These are phyloP conservation scores for Candida tammaniensis DNA, from an alignment of 805 yeast genomes.

Conservation along the genomic window DNA sequence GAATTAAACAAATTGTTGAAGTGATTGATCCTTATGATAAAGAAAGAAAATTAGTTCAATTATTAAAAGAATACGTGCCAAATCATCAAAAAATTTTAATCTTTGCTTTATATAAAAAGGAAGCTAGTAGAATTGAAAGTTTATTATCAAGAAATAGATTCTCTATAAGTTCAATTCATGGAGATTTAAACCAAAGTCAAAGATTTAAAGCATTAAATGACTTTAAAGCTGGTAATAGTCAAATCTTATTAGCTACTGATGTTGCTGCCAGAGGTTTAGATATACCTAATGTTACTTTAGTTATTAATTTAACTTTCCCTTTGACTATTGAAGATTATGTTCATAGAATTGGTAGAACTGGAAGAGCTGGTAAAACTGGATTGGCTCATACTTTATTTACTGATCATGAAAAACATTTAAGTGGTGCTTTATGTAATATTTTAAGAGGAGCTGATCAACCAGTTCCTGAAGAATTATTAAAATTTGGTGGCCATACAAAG, in stretches of 20 bases:
- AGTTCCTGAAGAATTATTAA: slow-evolving; percentile 91
- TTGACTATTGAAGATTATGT: slow-evolving; percentile 95
- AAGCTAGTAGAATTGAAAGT: slow-evolving; percentile 87
- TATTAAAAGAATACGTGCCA: slow-evolving; percentile 67
- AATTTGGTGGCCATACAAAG: slow-evolving; percentile 97
- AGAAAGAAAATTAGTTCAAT: slow-evolving; percentile 69
- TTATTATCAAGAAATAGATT: slow-evolving; percentile 70
- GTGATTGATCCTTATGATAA: slow-evolving; percentile 76
- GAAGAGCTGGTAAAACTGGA: slow-evolving; percentile 96
- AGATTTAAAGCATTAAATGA: slow-evolving; percentile 83
- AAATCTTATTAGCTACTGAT: slow-evolving; percentile 88
- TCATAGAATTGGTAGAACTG: slow-evolving; percentile 97
- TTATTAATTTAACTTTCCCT: slow-evolving; percentile 93
- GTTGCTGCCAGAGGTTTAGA: slow-evolving; percentile 98
- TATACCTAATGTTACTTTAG: slow-evolving; percentile 95
- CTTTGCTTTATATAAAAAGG: slow-evolving; percentile 94
- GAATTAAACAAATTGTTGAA: slow-evolving; percentile 91
- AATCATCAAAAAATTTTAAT: slow-evolving; percentile 81
- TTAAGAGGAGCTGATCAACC: slow-evolving; percentile 91
- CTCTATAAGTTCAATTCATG: slow-evolving; percentile 90
- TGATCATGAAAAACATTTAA: slow-evolving; percentile 92
- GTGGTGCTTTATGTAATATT: slow-evolving; percentile 91
- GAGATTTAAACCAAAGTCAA: slow-evolving; percentile 89
- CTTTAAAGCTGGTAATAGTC: slow-evolving; percentile 78
- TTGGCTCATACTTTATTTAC: slow-evolving; percentile 94